Percentiles rank a stretch among this genome's conserved stretches.
phyloP scores from a whole-genome alignment of 495 filamentous ascomycete species.

The Daldinia caldariorum region DNA sequence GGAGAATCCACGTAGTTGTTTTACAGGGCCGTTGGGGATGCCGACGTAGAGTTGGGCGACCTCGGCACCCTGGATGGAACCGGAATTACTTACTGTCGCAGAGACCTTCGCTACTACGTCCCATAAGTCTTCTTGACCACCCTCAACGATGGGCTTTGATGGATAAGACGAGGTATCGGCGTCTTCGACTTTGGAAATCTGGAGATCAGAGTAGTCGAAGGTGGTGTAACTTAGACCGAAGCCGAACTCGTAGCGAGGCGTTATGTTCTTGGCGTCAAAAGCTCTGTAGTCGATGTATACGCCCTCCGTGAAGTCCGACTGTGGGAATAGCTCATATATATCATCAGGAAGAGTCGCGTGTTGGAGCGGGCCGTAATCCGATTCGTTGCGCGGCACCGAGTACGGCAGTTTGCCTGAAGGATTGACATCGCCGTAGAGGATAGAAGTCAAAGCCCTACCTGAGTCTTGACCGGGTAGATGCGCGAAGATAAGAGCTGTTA shows the following conservation, averaged over 20 bases:
- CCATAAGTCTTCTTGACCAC: constrained; percentile 68
- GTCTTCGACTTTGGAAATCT: constrained; percentile 44
- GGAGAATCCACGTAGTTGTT: constrained; percentile 72
- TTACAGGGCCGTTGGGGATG: constrained; percentile 62
- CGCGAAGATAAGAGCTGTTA: constrained; percentile 69
- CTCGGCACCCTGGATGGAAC: constrained; percentile 59
- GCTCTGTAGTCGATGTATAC: constrained; percentile 73
- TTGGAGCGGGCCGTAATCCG: constrained; percentile 64
- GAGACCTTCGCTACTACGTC: constrained; percentile 64
- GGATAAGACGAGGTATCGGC: constrained; percentile 48
- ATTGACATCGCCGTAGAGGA: constrained; percentile 69
- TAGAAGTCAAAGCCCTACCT: constrained; percentile 63
- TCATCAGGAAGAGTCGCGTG: constrained; percentile 50
- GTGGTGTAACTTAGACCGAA: constrained; percentile 77
- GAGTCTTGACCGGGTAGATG: constrained; percentile 71
- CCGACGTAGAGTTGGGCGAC: constrained; percentile 74
- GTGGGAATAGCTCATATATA: constrained; percentile 58
- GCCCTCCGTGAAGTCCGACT: constrained; percentile 72
- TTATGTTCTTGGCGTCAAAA: constrained; percentile 71
- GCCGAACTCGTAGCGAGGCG: constrained; percentile 75
- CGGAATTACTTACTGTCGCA: constrained; percentile 66
- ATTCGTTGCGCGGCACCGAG: constrained; percentile 70
- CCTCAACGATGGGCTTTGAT: constrained; percentile 58
- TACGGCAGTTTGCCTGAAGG: constrained; percentile 76
- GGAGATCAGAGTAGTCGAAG: constrained; percentile 62